These are phyloP conservation scores for Trichosporon sp. DNA, from an alignment of 1,284 basidiomycete species.

Conservation along the genomic window DNA sequence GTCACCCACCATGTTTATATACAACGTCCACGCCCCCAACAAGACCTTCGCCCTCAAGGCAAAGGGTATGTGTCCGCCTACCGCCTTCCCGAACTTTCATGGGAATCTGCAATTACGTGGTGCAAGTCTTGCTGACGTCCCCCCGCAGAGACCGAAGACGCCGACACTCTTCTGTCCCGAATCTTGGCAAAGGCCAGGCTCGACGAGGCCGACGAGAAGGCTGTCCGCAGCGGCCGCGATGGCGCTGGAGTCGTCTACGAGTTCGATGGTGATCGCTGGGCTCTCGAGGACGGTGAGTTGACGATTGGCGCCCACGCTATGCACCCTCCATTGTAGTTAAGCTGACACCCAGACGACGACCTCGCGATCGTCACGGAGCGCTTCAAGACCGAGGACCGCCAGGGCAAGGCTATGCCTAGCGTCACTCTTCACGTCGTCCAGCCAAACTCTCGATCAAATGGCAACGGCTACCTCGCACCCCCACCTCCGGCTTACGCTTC, in stretches of 20 bases:
- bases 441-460: constrained; percentile 16
- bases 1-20: constrained; percentile 32
- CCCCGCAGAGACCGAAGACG: constrained; percentile 32
- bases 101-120: not conserved
- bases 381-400: constrained; percentile 33
- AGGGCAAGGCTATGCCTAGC: constrained; percentile 21
- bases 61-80: constrained; percentile 9
- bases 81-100: not conserved
- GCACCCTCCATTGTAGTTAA: not conserved
- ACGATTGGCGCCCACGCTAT: not conserved
- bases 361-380: constrained; percentile 45
- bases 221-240: constrained; percentile 23
- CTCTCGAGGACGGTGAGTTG: constrained; percentile 46
- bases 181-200: constrained; percentile 32
- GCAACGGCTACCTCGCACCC: constrained; percentile 1
- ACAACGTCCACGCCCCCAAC: constrained; percentile 46
- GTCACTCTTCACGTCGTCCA: constrained; percentile 18
- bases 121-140: not conserved
- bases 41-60: constrained; percentile 27
- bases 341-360: constrained; percentile 42
- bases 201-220: constrained; percentile 7
- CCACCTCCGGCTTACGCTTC: constrained; percentile 9
- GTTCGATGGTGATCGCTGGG: constrained; percentile 41
- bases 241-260: constrained; percentile 44
- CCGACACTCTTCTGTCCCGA: constrained; percentile 28